These are phyloP conservation scores for Stentor coeruleus DNA, from an alignment of 73 alveolate species.

Conservation along the genomic window DNA sequence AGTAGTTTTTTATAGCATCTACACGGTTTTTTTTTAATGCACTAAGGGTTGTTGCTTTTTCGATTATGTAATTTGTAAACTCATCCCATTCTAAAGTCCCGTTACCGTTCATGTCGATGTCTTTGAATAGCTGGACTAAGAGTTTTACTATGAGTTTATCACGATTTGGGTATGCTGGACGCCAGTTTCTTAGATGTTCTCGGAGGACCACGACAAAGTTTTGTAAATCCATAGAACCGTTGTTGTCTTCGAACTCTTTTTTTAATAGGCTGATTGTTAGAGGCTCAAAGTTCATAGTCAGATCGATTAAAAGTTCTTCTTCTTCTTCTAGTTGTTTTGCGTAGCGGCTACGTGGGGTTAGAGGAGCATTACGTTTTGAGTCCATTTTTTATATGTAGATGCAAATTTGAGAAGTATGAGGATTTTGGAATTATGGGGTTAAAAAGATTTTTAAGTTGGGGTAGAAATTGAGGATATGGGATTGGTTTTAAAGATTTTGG, in stretches of 20 bases:
- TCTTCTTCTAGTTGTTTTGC: slow-evolving; percentile 31
- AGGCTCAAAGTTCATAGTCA: slow-evolving; percentile 79
- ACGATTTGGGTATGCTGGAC: slow-evolving; percentile 61
- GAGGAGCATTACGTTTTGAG: background rate
- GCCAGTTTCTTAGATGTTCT: slow-evolving; percentile 69
- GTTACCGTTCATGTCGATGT: slow-evolving; percentile 67
- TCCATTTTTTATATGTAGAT: background rate
- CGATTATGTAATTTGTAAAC: slow-evolving; percentile 70
- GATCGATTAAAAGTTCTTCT: slow-evolving; percentile 44
- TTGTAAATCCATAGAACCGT: slow-evolving; percentile 44
- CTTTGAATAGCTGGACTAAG: slow-evolving; percentile 44
- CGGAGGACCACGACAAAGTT: slow-evolving; percentile 63
- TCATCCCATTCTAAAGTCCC: slow-evolving; percentile 78
- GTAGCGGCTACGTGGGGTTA: slow-evolving; percentile 7
- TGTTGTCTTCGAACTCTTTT: slow-evolving; percentile 51
- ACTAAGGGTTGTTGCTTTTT: slow-evolving; percentile 69
- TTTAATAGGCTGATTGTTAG: slow-evolving; percentile 68
- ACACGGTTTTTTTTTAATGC: slow-evolving; percentile 47
- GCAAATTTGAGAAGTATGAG: too few species aligned
- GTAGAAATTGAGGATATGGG: too few species aligned
- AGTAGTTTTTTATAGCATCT: slow-evolving; percentile 60
- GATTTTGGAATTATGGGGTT: too few species aligned
- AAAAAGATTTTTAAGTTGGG: too few species aligned
- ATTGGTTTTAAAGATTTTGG: too few species aligned
- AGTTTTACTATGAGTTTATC: slow-evolving; percentile 51